Percentiles rank a stretch among this genome's conserved stretches.
phyloP scores from a whole-genome alignment of 164 flowering plant species.

The Vitis labrusca region DNA sequence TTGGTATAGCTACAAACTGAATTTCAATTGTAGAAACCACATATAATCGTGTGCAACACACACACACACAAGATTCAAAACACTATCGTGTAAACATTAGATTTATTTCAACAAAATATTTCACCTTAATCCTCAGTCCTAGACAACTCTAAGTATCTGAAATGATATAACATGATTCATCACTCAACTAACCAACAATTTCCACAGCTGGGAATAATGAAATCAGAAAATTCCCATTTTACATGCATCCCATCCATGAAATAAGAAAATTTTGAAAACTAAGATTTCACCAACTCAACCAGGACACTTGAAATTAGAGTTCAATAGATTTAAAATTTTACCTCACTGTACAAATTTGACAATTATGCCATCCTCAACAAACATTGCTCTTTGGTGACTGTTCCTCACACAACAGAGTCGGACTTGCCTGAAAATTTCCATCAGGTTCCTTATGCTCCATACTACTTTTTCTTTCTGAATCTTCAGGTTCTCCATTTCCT shows the following conservation, averaged over 20 bases:
- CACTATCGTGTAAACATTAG: constrained; percentile 5
- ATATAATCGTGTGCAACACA: too few species aligned
- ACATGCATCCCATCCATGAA: constrained; percentile 19
- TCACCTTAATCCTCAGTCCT: constrained; percentile 9
- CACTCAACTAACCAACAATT: constrained; percentile 14
- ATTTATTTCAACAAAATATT: constrained; percentile 12
- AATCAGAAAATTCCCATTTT: constrained; percentile 14
- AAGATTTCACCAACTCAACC: constrained; percentile 13
- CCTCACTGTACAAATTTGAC: constrained; percentile 45
- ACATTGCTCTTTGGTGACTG: constrained; percentile 25
- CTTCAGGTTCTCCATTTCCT: constrained; percentile 26
- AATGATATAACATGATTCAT: constrained; percentile 13
- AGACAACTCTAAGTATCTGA: constrained; percentile 8
- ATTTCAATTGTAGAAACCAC: too few species aligned
- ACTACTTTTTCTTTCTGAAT: constrained; percentile 18
- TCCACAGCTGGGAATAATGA: constrained; percentile 14
- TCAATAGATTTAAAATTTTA: constrained; percentile 29
- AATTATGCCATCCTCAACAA: constrained; percentile 27
- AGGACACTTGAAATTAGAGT: constrained; percentile 16
- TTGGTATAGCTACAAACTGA: too few species aligned
- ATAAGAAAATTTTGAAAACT: constrained; percentile 14
- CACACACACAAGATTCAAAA: too few species aligned
- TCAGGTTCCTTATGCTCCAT: constrained; percentile 19
- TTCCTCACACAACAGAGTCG: constrained; percentile 17
- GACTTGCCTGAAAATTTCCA: constrained; percentile 24